Base-by-base conservation (phyloP, 2,329 filamentous ascomycete genomes). In the Akanthomyces lecanii region DNA sequence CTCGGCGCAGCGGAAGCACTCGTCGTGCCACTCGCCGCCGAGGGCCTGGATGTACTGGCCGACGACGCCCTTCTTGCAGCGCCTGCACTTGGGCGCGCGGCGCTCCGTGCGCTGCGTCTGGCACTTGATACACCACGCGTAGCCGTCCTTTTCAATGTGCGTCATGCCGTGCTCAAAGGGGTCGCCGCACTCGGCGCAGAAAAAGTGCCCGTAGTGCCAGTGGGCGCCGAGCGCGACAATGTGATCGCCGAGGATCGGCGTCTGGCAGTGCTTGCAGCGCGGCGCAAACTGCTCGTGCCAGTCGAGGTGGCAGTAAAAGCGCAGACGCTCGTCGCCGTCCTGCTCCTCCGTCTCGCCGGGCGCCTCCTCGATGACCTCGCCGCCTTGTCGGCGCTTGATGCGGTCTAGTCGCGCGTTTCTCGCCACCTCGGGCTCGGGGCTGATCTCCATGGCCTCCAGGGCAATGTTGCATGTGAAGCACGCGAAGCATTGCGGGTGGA, bases 231-330 rank as follows among this genome's bases (percentile, higher is more conserved):
- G 91, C 1, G 95, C 95, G 16, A 97, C 89, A 38, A 97, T 88
- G 68, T 98, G 92, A 76, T 98, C 93, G 48, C 93, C 93, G 68
- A 98, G 88, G 71, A 99, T 99, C 4, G 95, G 94, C 8, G 95
- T 99, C 74, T 90, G 92, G 84, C 95, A 99, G 74, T 91, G 92
- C 78, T 95, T 95, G 82, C 95, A 99, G 48, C 92, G 87, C 5
- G 95, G 95, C 38, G 90, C 92, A 76, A 91, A 99, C 61, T 90
- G 81, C 77, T 99, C 95, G 75, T 99, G 95, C 85, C 93, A 99
- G 79, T 99, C 95, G n/a, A 99, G 84, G 73, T 98, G 94, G 77
- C 95, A 99, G 79, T 90, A 99, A 82, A 98, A 98, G 12, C 94
- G 87, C 52, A 91, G 78, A 12, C 86, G 81, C 44, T 85, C 83